Evolutionary conservation across 2,329 filamentous ascomycete species (phyloP).

Genomic region (Fusarium burgessii): DNA sequence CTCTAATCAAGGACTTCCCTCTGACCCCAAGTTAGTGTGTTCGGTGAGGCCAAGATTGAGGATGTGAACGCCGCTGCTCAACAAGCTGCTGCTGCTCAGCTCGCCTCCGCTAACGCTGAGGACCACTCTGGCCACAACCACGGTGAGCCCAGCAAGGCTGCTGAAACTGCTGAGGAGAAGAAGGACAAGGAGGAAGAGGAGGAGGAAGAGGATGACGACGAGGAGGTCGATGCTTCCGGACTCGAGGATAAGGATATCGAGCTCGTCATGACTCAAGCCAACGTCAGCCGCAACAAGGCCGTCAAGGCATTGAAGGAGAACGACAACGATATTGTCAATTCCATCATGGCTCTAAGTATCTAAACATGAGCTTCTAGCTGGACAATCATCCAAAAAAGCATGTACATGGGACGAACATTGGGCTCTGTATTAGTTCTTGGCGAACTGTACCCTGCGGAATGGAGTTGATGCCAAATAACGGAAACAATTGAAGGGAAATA

Average conservation of each 20-base stretch:
- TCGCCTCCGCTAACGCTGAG: conserved; percentile 76
- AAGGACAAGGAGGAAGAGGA: conserved; percentile 87
- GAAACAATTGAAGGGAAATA: conserved; percentile 45
- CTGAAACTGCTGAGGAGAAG: conserved; percentile 72
- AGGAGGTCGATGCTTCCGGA: conserved; percentile 94
- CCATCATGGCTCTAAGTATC: conserved; percentile 98
- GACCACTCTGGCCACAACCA: conserved; percentile 80
- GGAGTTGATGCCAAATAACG: conserved; percentile 47
- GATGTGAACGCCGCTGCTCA: conserved; percentile 99
- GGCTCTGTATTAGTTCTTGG: conserved; percentile 49
- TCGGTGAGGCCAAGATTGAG: conserved; percentile 99
- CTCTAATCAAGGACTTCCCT: not conserved
- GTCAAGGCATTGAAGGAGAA: conserved; percentile 99
- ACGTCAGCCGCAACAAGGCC: conserved; percentile 96
- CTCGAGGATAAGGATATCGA: conserved; percentile 99
- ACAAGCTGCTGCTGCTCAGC: conserved; percentile 94
- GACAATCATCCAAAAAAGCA: conserved; percentile 43
- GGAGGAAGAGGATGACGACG: conserved; percentile 90
- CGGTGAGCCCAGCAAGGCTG: conserved; percentile 74
- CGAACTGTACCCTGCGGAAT: conserved; percentile 42
- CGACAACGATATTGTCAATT: conserved; percentile 99
- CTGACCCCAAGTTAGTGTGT: conserved; percentile 75
- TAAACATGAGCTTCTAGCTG: conserved; percentile 55
- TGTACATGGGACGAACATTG: conserved; percentile 44
- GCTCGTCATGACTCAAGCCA: conserved; percentile 98